phyloP scores from a whole-genome alignment of 306 rosid species.

The Fragaria iinumae region DNA sequence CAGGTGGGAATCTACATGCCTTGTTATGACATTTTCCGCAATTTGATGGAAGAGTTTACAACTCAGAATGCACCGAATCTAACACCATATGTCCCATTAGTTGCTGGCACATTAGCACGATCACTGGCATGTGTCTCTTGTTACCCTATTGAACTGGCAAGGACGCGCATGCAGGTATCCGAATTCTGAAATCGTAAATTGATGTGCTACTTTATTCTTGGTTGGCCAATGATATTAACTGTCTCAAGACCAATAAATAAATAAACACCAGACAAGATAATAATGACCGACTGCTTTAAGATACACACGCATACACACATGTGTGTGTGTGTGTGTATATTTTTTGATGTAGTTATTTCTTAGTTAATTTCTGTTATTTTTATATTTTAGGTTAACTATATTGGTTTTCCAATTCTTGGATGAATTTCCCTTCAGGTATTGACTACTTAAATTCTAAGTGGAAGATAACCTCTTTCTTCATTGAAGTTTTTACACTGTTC shows the following conservation, averaged over 20 bases:
- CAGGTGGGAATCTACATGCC: slow-evolving; percentile 99
- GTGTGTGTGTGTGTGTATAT: too few species aligned
- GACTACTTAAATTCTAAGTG: not conserved
- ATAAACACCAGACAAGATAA: not conserved
- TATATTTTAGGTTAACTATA: not conserved
- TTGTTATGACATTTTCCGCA: slow-evolving; percentile 84
- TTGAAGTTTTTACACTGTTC: slow-evolving; percentile 6
- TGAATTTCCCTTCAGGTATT: not conserved
- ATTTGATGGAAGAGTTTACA: slow-evolving; percentile 64
- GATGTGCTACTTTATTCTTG: not conserved
- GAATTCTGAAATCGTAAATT: not conserved
- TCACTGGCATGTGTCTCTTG: slow-evolving; percentile 87
- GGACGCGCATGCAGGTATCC: slow-evolving; percentile 96
- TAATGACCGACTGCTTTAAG: not conserved
- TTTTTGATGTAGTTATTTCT: not conserved
- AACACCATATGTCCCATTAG: slow-evolving; percentile 85
- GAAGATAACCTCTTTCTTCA: not conserved
- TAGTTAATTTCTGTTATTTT: not conserved
- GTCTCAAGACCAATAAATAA: not conserved
- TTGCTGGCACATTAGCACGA: slow-evolving; percentile 88
- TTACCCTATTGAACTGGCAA: slow-evolving; percentile 88
- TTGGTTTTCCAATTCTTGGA: not conserved
- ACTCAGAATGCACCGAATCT: slow-evolving; percentile 59
- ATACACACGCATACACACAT: too few species aligned
- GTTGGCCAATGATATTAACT: not conserved